phyloP scores from a whole-genome alignment of 306 rosid species.

The Ormosia semicastrata region DNA sequence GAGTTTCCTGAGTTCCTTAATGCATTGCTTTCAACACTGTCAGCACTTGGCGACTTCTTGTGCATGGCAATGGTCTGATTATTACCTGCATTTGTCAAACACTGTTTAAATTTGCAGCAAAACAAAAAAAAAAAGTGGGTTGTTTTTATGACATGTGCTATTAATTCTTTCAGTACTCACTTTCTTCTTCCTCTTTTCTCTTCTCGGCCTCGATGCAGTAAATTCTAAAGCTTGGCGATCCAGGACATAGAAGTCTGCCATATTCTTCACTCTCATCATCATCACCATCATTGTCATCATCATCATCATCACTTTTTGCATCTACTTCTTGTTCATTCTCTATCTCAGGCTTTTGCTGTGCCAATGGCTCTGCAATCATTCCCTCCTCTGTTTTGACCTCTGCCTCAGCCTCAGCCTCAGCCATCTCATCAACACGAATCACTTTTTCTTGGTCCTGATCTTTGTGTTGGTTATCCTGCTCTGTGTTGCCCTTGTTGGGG shows the following conservation, averaged over 20 bases:
- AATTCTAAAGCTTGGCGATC: conserved; percentile 86
- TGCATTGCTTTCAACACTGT: not conserved
- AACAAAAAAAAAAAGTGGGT: not conserved
- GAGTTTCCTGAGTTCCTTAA: not conserved
- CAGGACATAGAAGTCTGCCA: conserved; percentile 26
- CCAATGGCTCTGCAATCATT: not conserved
- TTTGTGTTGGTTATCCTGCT: not conserved
- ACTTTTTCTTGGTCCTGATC: not conserved
- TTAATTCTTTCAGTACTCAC: conserved; percentile 28
- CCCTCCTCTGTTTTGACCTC: not conserved
- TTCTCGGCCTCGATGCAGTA: conserved; percentile 46
- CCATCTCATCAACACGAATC: not conserved
- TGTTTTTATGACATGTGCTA: not conserved
- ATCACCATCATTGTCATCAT: not conserved
- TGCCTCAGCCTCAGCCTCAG: not conserved
- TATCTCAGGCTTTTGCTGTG: not conserved
- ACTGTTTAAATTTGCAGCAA: not conserved
- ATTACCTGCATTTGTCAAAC: conserved; percentile 35
- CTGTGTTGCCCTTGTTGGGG: not conserved
- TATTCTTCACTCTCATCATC: not conserved
- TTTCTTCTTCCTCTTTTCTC: not conserved
- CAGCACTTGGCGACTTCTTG: conserved; percentile 34
- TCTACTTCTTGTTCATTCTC: not conserved
- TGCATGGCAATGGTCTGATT: conserved; percentile 2
- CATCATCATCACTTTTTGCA: not conserved